Conservation (phyloP, 805 yeast species). For the Teunomyces lycoperdinae region DNA sequence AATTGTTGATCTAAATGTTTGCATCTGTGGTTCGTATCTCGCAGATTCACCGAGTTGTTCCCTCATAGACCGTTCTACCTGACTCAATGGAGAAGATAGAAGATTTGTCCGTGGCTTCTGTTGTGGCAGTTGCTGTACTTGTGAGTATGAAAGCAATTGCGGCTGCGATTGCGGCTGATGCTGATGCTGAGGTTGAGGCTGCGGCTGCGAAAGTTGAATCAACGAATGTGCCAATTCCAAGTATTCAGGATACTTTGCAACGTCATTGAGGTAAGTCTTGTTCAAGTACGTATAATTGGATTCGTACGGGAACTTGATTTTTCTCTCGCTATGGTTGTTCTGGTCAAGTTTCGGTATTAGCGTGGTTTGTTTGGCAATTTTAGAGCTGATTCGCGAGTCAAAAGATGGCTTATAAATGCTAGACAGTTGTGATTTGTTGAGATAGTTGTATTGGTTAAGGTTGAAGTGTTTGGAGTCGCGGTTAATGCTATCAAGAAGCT, state of each 20-base stretch:
- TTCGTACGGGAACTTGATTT: conserved; percentile 52
- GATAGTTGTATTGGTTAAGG: conserved; percentile 28
- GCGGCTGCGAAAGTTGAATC: conserved; percentile 30
- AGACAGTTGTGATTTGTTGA: conserved; percentile 13
- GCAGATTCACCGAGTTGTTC: background rate
- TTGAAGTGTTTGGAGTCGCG: conserved; percentile 21
- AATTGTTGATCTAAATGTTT: background rate
- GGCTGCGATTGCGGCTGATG: conserved; percentile 4
- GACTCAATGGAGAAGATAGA: background rate
- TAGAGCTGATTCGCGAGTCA: conserved; percentile 35
- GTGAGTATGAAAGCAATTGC: background rate
- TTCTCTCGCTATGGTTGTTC: conserved; percentile 23
- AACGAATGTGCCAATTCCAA: conserved; percentile 46
- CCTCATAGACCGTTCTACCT: background rate
- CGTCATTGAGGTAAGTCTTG: conserved; percentile 47
- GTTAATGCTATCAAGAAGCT: conserved; percentile 34
- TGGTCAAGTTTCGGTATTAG: conserved; percentile 17
- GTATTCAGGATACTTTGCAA: conserved; percentile 47
- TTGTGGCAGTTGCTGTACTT: conserved; percentile 6
- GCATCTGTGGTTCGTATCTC: background rate
- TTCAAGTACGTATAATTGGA: conserved; percentile 50
- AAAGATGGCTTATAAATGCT: conserved; percentile 30
- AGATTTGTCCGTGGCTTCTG: background rate
- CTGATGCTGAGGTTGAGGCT: conserved; percentile 1
- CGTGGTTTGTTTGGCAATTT: conserved; percentile 17